Evolutionary conservation across 495 filamentous ascomycete genomes (phyloP), one percentile per base, ranked within the genome.

Genomic region (Penicillium lividum): DNA sequence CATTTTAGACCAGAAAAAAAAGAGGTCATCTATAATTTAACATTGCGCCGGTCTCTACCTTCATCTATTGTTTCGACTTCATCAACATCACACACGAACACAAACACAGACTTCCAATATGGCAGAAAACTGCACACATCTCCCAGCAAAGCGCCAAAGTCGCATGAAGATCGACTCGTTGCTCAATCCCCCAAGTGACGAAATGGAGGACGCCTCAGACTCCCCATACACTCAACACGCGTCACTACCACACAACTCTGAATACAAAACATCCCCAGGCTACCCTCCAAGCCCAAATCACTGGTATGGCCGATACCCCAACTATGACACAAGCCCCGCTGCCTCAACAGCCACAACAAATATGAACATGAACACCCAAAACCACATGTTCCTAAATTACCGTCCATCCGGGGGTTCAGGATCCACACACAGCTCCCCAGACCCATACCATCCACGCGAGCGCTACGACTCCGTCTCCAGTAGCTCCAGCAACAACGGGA

Each of bases 401-500:
- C 55, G 54, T 6, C 61, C 62, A 27, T 59, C 60, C 5, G 47
- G 38, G n/a, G 13, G 46, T 30, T 43, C 56, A 18, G 56, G 70
- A 11, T 76, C 73, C 15, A 47, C 68, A 5, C 67, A 62, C 38
- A 75, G 72, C 11, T 73, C 70, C 3, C 75, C 75, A 46, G 69
- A 69, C 52, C 62, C 70, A 0, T 76, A 76, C 63, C 67, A 65
- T 27, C 56, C 64, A 3, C 73, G 74, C 36, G 74, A 77, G 36
- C 71, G 76, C 47, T 77, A 73, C 63, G 69, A 72, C 57, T 77
- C 73, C 15, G 75, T 76, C 57, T 76, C 75, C 29, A 78, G 74
- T 64, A 74, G 65, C 52, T 78, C 75, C 10, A 73, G 72, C 58
- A 72, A 57, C n/a, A 69, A 65, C 61, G 66, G 64, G n/a, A 53